Percentiles rank a stretch among this genome's conserved stretches.
Evolutionary conservation across 169 alveolate species (phyloP).

Genomic region (Plasmodium yoelii): DNA sequence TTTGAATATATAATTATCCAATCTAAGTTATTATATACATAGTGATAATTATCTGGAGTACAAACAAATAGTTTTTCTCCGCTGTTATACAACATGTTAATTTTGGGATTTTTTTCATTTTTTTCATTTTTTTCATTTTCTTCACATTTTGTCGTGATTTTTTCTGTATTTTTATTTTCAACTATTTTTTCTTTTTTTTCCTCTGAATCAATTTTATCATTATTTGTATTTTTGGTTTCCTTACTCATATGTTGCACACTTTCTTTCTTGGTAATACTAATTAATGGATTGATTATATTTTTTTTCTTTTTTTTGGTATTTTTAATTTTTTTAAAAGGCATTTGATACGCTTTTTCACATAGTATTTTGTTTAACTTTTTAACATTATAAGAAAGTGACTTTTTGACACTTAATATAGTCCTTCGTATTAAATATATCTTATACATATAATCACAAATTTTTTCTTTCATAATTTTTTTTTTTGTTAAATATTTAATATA

Average conservation of each 20-base stretch:
- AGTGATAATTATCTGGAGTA: constrained; percentile 60
- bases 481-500: constrained; percentile 24
- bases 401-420: constrained; percentile 19
- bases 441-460: constrained; percentile 60
- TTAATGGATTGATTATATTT: neutral
- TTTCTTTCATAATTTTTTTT: constrained; percentile 53
- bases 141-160: neutral
- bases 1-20: constrained; percentile 31
- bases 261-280: neutral
- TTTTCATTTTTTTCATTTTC: neutral
- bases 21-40: constrained; percentile 52
- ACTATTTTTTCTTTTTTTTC: neutral
- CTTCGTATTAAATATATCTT: constrained; percentile 30
- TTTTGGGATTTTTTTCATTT: neutral
- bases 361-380: constrained; percentile 9
- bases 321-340: constrained; percentile 19
- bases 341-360: neutral
- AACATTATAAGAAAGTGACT: constrained; percentile 27
- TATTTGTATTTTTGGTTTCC: constrained; percentile 1
- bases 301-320: neutral
- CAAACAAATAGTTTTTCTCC: constrained; percentile 36
- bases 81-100: neutral
- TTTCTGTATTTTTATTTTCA: neutral
- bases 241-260: neutral
- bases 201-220: neutral